These are phyloP conservation scores for Suillus variegatus DNA, from an alignment of 768 basidiomycete species.

Conservation along the genomic window DNA sequence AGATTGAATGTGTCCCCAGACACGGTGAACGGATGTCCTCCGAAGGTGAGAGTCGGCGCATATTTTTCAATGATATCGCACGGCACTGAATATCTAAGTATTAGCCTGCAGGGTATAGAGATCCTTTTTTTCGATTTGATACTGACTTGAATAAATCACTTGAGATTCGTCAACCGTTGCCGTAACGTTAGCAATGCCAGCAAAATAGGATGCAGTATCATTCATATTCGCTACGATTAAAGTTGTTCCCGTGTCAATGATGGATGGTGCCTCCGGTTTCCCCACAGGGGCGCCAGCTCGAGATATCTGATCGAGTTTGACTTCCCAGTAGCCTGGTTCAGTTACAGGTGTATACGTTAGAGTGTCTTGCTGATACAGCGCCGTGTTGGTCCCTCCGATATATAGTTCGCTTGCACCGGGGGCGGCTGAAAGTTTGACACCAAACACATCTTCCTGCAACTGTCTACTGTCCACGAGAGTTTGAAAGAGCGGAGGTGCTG, in stretches of 20 bases:
- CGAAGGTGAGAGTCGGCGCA: conserved; percentile 39
- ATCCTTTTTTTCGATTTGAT: neutral
- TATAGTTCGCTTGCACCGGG: conserved; percentile 49
- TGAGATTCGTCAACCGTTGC: conserved; percentile 1
- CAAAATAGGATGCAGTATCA: conserved; percentile 30
- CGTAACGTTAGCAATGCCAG: conserved; percentile 29
- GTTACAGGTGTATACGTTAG: conserved; percentile 40
- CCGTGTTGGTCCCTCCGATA: conserved; percentile 53
- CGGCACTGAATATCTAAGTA: conserved; percentile 28
- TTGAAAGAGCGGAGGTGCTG: conserved; percentile 42
- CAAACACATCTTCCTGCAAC: conserved; percentile 41
- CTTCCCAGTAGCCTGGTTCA: conserved; percentile 39
- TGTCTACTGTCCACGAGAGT: conserved; percentile 41
- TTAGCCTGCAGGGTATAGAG: neutral
- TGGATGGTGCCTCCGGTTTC: conserved; percentile 21
- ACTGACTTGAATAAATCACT: conserved; percentile 35
- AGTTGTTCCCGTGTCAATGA: conserved; percentile 38
- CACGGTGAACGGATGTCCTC: conserved; percentile 39
- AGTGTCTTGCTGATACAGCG: conserved; percentile 46
- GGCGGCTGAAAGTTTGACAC: conserved; percentile 46
- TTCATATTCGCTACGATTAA: conserved; percentile 28
- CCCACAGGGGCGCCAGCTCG: conserved; percentile 19
- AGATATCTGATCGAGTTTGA: conserved; percentile 30
- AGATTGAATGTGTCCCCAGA: conserved; percentile 42
- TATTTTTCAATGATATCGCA: conserved; percentile 30